Base-by-base conservation (phyloP, 208 protist species). In the Leishmania tropica region DNA sequence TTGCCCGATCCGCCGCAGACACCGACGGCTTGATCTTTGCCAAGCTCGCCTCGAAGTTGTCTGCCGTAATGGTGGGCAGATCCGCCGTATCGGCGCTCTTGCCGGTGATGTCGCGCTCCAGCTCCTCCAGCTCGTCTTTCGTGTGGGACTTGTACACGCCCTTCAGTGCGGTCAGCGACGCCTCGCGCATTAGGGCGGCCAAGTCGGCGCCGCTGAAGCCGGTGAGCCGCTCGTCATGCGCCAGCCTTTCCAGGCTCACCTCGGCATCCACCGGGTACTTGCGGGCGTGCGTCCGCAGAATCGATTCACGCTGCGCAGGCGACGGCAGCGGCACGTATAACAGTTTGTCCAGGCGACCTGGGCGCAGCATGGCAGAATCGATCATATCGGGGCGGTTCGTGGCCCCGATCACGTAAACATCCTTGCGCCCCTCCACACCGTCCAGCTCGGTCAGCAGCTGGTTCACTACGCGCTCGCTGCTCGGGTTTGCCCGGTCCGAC, bases 401-500 rank as follows among this genome's bases (percentile, higher is more conserved):
- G 0, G 99, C 99, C 7, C 94, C 99, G 84, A 99, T 99, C 42
- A 99, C 96, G 86, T 98, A 99, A 2, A 99, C 98, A 28, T 98
- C 89, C 65, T 95, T 90, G 19, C 98, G 90, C 1, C 91, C 93
- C 58, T 99, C 98, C 3, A 99, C 84, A n/a, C 99, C 99, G 90
- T 99, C 99, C 93, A 99, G 94, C 88, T 99, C 99, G 4, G 99
- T 99, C 1, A 99, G 93, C 11, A 99, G 92, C 87, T 99, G 98
- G 88, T 99, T 99, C 11, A 99, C 99, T 28, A 99, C 97, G 17
- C 99, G 89, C 83, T 99, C 98, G 58, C 96, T 96, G 81, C 91
- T 98, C 45, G 92, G 81, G 79, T 96, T 99, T 42, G 94, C 95
- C 60, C 92, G 85, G 81, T 98, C 95, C 5, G 85, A 97, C 51